Evolutionary conservation across 2,329 filamentous ascomycete species (phyloP), one percentile per base, ranked within the genome.

Genomic region (Gyromitra esculenta): DNA sequence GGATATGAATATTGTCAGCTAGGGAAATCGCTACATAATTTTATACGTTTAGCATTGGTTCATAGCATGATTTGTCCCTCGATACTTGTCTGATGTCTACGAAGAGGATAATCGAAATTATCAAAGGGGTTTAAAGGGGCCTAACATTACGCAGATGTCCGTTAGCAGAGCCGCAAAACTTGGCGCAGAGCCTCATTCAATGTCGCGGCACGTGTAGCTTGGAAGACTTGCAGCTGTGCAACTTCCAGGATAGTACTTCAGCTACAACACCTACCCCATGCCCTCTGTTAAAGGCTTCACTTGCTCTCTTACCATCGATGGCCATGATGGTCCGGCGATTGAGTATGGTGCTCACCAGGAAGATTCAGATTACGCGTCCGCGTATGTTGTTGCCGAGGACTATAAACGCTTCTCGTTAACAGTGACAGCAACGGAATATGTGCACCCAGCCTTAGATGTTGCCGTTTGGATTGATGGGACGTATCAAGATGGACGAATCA

Each of bases 401-500:
- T 31, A 15, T 15, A 60, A 43, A 18, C 66, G 41, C 25, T 69
- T 69, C 41, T 48, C 52, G 9, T 37, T 68, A 9, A 68, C 65
- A 1, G 65, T 68, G 15, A 15, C 54, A 8, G 54, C 39, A 7
- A 25, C 41, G 13, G 43, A 69, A 39, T 60, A 50, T 21, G 31
- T 69, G 15, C 66, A 69, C 31, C 43, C 66, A 7, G 9, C 54
- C 25, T 15, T 68, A 18, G 65, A 68, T 39, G 41, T 68, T 18
- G 65, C 37, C 13, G 21, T 68, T 8, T 68, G 65, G 65, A 68
- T 68, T 2, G 65, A 68, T 15, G 65, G 65, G 7, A 56, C 45
- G 21, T 68, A 68, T n/a, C 65, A 68, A 13, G 56, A 69, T 41
- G 66, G 66, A 18, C 66, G 66, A 7, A 60, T 69, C 8, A 69